These are phyloP conservation scores for Macadamia tetraphylla DNA, from an alignment of 164 flowering plant species.

Conservation along the genomic window DNA sequence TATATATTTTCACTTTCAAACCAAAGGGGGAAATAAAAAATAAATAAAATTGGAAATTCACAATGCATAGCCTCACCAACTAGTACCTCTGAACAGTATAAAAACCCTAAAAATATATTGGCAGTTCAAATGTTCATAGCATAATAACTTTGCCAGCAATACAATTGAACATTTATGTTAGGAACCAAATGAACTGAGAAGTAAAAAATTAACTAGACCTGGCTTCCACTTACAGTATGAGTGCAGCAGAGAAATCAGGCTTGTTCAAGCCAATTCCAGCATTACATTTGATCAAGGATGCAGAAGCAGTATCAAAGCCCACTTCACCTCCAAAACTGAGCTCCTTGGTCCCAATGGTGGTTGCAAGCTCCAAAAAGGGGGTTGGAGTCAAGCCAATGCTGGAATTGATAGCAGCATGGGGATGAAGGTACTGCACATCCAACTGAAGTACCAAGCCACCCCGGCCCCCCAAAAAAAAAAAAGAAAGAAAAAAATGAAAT, in stretches of 20 bases:
- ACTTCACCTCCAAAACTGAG: slow-evolving; percentile 62
- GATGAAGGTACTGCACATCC: slow-evolving; percentile 61
- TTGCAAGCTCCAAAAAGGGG: slow-evolving; percentile 56
- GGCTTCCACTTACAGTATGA: slow-evolving; percentile 46
- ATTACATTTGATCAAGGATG: slow-evolving; percentile 56
- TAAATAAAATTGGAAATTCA: too few species aligned
- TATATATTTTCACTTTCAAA: too few species aligned
- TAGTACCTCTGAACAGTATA: not conserved
- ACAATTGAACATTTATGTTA: not conserved
- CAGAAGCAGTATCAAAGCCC: slow-evolving; percentile 62
- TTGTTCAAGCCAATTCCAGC: slow-evolving; percentile 58
- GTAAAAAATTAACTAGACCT: not conserved
- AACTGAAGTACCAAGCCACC: slow-evolving; percentile 36
- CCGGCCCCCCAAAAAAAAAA: too few species aligned
- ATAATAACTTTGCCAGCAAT: not conserved
- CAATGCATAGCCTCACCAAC: too few species aligned
- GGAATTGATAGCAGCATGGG: slow-evolving; percentile 50
- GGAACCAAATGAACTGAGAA: not conserved
- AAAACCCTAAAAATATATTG: not conserved
- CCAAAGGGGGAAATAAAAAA: too few species aligned
- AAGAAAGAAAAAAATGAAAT: not conserved
- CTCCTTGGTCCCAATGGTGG: slow-evolving; percentile 50
- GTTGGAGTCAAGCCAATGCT: slow-evolving; percentile 68
- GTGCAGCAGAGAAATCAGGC: slow-evolving; percentile 62
- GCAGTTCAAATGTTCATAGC: not conserved